Percentiles rank a stretch among this genome's conserved stretches.
Evolutionary conservation across 2,329 filamentous ascomycete species (phyloP).

Genomic region (Paraphoma chrysanthemicola): DNA sequence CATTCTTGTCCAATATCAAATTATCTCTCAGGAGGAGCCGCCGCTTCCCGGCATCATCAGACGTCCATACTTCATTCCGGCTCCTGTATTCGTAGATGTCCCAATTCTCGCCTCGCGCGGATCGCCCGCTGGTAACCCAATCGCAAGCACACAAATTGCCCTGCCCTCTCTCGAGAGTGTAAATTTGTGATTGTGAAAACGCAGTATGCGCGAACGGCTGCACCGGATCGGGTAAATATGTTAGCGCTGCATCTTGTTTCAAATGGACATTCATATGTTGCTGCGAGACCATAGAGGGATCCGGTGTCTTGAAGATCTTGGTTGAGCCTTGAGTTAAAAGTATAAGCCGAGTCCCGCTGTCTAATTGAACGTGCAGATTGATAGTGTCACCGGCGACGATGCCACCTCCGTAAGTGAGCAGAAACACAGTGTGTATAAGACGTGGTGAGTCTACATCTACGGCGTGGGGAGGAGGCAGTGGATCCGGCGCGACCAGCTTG

Average conservation of each 20-base stretch:
- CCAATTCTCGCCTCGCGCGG: constrained; percentile 88
- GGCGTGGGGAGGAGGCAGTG: constrained; percentile 59
- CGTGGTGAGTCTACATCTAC: constrained; percentile 29
- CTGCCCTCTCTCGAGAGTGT: constrained; percentile 62
- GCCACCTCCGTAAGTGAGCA: constrained; percentile 93
- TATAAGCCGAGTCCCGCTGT: constrained; percentile 68
- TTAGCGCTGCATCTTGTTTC: constrained; percentile 58
- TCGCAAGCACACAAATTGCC: constrained; percentile 79
- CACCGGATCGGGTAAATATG: constrained; percentile 85
- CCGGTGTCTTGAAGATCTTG: constrained; percentile 87
- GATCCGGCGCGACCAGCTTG: constrained; percentile 85
- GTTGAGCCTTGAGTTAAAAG: constrained; percentile 77
- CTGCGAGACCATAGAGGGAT: constrained; percentile 52
- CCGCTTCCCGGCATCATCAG: constrained; percentile 45
- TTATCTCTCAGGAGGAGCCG: constrained; percentile 85
- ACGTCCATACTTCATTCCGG: constrained; percentile 83
- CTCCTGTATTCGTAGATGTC: constrained; percentile 79
- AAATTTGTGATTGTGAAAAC: constrained; percentile 85
- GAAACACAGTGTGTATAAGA: constrained; percentile 78
- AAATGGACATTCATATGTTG: constrained; percentile 60
- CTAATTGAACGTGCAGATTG: constrained; percentile 72
- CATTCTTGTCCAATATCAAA: constrained; percentile 70
- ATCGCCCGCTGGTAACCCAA: constrained; percentile 91
- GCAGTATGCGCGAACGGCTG: constrained; percentile 86
- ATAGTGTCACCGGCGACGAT: constrained; percentile 88